Evolutionary conservation across 2,329 filamentous ascomycete species (phyloP), one percentile per base, ranked within the genome.

Genomic region (Claviceps sorghi): DNA sequence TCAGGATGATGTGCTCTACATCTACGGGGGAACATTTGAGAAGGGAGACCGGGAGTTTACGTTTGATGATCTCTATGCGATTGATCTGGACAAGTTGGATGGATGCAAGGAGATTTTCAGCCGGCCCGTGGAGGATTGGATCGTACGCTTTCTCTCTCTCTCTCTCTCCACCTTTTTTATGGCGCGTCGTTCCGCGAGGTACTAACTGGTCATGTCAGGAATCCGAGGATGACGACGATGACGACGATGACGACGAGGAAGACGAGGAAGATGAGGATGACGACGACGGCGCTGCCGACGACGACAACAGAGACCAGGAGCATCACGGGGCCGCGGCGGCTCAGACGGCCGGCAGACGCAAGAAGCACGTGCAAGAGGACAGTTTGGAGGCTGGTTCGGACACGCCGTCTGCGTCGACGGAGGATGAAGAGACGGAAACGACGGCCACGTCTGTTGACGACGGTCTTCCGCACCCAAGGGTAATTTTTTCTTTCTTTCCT

Each of bases 41-140:
- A 93, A 95, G 64, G 91, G 88, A 19, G 93, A 98, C 61, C 79
- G 88, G 22, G 93, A 98, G 67, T 95, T 86, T 62, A 97, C 90
- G 0, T 95, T 97, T 67, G 90, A 96, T 60, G 93, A 98, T 61
- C 75, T 98, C 67, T 94, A 94, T 69, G 84, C 88, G 2, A 82
- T 97, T 54, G 89, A 98, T 62, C 74, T 98, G n/a, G 90, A 85
- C 54, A 96, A 95, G 67, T 76, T 98, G 55, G 89, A 97, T 59
- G 93, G 93, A 3, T 91, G 93, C 58, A 91, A 89, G 65, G 86
- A 96, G 68, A 79, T 97, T 48, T 97, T 91, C 72, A 86, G 77
- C 65, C 78, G 88, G 51, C 86, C 94, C 59, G 82, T 90, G 17
- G 59, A 88, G 62, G 89, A 95, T 65, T 96, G 90, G 89, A 69